Evolutionary conservation across 306 rosid genomes (phyloP).

Genomic region (Ceratonia siliqua): DNA sequence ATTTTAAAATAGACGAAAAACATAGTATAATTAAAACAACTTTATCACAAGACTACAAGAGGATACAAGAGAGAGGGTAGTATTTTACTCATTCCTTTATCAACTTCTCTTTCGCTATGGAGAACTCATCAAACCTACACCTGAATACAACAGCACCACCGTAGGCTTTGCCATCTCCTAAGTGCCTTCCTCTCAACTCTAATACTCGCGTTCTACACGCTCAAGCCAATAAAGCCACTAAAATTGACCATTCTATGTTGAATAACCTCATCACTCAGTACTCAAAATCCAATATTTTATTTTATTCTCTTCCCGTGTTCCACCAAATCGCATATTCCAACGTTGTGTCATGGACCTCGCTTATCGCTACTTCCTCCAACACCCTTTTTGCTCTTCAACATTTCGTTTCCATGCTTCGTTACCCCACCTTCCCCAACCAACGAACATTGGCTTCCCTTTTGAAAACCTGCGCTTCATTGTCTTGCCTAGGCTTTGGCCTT

Average conservation of each 20-base stretch:
- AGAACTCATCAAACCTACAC: not conserved
- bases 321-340: conserved; percentile 60
- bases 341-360: conserved; percentile 79
- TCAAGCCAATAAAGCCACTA: conserved; percentile 42
- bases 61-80: no score
- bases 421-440: conserved; percentile 68
- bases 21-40: no score
- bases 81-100: no score
- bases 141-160: not conserved
- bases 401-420: conserved; percentile 82
- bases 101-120: not conserved
- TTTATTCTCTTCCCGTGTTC: conserved; percentile 59
- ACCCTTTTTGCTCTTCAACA: conserved; percentile 54
- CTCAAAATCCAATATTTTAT: conserved; percentile 48
- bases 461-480: conserved; percentile 64
- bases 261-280: conserved; percentile 67
- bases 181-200: not conserved
- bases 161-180: not conserved
- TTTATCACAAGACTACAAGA: no score
- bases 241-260: conserved; percentile 38
- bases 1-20: no score
- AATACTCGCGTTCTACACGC: conserved; percentile 71
- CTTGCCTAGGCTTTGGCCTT: conserved; percentile 55
- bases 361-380: conserved; percentile 66
- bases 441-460: conserved; percentile 76